These are phyloP conservation scores for Xanthoparmelia taractica DNA, from an alignment of 495 filamentous ascomycete species.

Conservation along the genomic window DNA sequence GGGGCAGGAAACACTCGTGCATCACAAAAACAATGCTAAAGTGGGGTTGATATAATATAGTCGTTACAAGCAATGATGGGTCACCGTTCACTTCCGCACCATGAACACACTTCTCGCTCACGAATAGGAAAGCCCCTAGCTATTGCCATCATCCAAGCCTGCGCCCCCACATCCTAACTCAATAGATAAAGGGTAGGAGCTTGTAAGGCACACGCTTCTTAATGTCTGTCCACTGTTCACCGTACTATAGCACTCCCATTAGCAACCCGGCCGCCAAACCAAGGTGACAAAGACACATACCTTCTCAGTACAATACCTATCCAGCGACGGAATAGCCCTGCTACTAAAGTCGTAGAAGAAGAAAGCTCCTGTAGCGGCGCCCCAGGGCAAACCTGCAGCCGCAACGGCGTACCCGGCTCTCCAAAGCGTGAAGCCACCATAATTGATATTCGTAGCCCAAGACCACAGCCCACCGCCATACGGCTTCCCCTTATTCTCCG, in stretches of 20 bases:
- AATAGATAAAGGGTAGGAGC: slow-evolving; percentile 35
- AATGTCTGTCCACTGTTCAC: slow-evolving; percentile 37
- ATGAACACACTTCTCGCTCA: background rate
- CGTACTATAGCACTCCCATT: slow-evolving; percentile 29
- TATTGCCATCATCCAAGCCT: background rate
- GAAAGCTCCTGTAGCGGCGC: slow-evolving; percentile 31
- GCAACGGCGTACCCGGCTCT: slow-evolving; percentile 45
- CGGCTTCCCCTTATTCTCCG: slow-evolving; percentile 47
- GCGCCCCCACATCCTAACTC: background rate
- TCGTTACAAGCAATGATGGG: too few species aligned
- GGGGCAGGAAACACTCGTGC: too few species aligned
- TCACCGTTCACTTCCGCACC: background rate
- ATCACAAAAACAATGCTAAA: too few species aligned
- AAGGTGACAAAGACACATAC: slow-evolving; percentile 20
- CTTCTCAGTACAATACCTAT: slow-evolving; percentile 42
- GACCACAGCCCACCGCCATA: slow-evolving; percentile 46
- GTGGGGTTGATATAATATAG: too few species aligned
- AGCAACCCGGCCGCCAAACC: background rate
- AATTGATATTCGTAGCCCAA: slow-evolving; percentile 52
- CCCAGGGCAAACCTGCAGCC: slow-evolving; percentile 41
- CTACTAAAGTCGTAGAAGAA: slow-evolving; percentile 41
- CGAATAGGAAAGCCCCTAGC: background rate
- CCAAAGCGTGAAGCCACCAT: slow-evolving; percentile 51
- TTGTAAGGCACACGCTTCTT: slow-evolving; percentile 38
- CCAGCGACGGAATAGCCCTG: slow-evolving; percentile 41